These are phyloP conservation scores for Cryphonectria radicalis DNA, from an alignment of 2,329 filamentous ascomycete species.

Conservation along the genomic window DNA sequence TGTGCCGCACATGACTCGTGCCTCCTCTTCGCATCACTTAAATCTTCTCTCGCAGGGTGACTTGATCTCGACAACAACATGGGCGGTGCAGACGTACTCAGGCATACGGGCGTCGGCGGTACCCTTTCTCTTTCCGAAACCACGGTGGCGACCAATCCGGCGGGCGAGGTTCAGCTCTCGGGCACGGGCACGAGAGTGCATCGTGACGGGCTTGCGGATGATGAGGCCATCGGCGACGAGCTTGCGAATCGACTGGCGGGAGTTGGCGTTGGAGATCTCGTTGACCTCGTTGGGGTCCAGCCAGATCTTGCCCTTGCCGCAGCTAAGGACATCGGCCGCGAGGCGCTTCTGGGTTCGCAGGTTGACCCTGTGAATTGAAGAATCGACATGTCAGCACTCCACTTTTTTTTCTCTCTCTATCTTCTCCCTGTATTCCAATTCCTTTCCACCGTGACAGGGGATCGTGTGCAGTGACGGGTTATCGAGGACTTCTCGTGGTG, in stretches of 20 bases:
- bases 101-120: conserved; percentile 99
- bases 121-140: conserved; percentile 99
- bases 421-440: not conserved
- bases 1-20: conserved; percentile 1
- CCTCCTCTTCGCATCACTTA: conserved; percentile 7
- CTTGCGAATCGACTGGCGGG: conserved; percentile 99
- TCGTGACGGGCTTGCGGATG: conserved; percentile 99
- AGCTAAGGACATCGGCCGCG: conserved; percentile 96
- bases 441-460: not conserved
- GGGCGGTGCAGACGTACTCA: conserved; percentile 64
- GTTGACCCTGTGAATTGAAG: conserved; percentile 79
- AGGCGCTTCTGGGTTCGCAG: conserved; percentile 99
- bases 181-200: conserved; percentile 98
- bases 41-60: not conserved
- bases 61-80: not conserved
- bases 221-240: conserved; percentile 99
- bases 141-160: conserved; percentile 95
- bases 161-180: conserved; percentile 93
- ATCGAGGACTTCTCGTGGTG: conserved; percentile 17
- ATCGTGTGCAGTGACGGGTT: conserved; percentile 16
- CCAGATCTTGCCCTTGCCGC: conserved; percentile 99
- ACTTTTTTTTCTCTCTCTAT: not conserved
- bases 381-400: conserved; percentile 30
- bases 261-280: conserved; percentile 99
- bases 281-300: conserved; percentile 99